Conservation (phyloP, 192 early-diverging fungal species). For the Allomyces javanicus region DNA sequence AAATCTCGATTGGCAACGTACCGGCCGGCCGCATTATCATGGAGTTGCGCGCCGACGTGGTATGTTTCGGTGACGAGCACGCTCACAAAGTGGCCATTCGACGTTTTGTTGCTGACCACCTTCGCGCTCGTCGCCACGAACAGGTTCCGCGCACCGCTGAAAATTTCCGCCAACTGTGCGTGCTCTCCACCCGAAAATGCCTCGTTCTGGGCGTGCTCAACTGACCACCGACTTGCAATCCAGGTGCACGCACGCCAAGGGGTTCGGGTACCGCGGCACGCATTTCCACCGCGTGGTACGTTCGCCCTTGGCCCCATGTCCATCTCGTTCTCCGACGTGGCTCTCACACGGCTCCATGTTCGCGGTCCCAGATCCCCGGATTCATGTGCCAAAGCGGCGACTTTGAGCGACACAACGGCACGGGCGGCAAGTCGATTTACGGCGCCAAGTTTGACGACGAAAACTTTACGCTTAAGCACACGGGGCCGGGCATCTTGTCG, state of each 20-base stretch:
- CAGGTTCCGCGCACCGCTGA: background rate
- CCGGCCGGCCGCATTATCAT: constrained; percentile 15
- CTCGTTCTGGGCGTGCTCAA: background rate
- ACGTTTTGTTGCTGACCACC: too few relatives aligned
- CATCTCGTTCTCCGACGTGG: background rate
- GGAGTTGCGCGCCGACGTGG: constrained; percentile 6
- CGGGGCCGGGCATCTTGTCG: constrained; percentile 36
- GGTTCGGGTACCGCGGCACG: constrained; percentile 36
- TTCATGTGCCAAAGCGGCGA: constrained; percentile 45
- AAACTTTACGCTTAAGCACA: constrained; percentile 71
- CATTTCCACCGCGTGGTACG: constrained; percentile 67
- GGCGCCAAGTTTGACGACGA: constrained; percentile 81
- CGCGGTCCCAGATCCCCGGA: background rate
- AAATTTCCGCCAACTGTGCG: background rate
- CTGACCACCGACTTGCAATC: background rate
- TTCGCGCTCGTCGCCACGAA: too few relatives aligned
- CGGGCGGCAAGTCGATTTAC: constrained; percentile 65
- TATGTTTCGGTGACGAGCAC: constrained; percentile 4
- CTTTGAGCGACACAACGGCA: constrained; percentile 56
- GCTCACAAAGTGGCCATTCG: too few relatives aligned
- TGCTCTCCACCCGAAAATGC: background rate
- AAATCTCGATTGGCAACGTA: constrained; percentile 17
- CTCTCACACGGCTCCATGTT: background rate
- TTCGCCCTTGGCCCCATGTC: background rate
- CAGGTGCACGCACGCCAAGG: constrained; percentile 3